Conservation (phyloP, 2,329 filamentous ascomycete genomes). For the Beauveria australis region DNA sequence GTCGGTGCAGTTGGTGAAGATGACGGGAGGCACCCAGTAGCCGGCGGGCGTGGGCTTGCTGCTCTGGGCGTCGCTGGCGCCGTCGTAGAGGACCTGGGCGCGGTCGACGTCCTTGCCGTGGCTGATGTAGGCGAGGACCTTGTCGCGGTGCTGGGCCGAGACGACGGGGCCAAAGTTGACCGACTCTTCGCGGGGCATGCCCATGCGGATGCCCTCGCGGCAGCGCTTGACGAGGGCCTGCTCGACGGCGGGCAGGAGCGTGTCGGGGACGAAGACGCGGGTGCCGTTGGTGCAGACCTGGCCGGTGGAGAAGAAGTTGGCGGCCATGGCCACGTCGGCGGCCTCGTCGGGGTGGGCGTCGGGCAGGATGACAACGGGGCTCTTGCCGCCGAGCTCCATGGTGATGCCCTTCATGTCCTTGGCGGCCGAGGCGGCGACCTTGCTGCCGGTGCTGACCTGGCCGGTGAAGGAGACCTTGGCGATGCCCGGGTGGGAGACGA, state of each 20-base stretch:
- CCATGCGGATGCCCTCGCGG: slow-evolving; percentile 63
- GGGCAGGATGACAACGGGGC: slow-evolving; percentile 69
- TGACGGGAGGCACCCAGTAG: slow-evolving; percentile 78
- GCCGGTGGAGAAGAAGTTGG: slow-evolving; percentile 85
- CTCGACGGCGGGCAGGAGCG: slow-evolving; percentile 62
- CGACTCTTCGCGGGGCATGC: slow-evolving; percentile 59
- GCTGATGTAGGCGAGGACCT: slow-evolving; percentile 68
- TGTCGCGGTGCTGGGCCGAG: slow-evolving; percentile 64
- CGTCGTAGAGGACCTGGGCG: slow-evolving; percentile 67
- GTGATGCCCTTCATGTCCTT: slow-evolving; percentile 83
- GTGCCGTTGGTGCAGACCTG: slow-evolving; percentile 94
- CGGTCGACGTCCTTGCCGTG: slow-evolving; percentile 67
- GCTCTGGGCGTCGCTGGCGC: slow-evolving; percentile 46
- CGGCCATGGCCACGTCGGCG: slow-evolving; percentile 87
- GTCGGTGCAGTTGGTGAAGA: slow-evolving; percentile 82
- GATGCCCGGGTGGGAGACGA: slow-evolving; percentile 64
- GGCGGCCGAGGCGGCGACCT: slow-evolving; percentile 69
- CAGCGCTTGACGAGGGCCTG: slow-evolving; percentile 44
- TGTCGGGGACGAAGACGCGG: slow-evolving; percentile 68
- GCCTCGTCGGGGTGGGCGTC: slow-evolving; percentile 72
- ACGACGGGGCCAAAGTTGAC: slow-evolving; percentile 84
- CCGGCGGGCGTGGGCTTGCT: slow-evolving; percentile 48
- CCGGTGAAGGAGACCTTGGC: slow-evolving; percentile 88
- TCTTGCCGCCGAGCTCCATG: slow-evolving; percentile 88
- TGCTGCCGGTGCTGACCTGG: slow-evolving; percentile 74